These are phyloP conservation scores for Colletotrichum navitas DNA, from an alignment of 2,329 filamentous ascomycete species.

Conservation along the genomic window DNA sequence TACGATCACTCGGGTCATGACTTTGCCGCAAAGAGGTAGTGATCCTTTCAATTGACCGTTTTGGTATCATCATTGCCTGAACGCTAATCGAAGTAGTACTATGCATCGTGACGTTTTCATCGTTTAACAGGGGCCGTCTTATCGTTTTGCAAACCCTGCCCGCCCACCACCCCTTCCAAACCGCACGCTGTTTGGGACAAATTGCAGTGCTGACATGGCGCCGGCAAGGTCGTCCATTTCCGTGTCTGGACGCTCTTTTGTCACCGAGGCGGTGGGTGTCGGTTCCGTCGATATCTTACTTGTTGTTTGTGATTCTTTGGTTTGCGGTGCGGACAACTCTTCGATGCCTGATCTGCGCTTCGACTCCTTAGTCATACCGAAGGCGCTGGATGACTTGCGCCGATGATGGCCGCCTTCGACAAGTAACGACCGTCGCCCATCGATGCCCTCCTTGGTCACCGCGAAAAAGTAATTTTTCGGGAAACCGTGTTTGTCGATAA, in stretches of 20 bases:
- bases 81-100: conserved; percentile 43
- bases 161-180: conserved; percentile 71
- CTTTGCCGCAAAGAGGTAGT: conserved; percentile 52
- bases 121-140: conserved; percentile 62
- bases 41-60: conserved; percentile 51
- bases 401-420: conserved; percentile 66
- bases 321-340: conserved; percentile 41
- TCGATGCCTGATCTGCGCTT: conserved; percentile 51
- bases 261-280: neutral
- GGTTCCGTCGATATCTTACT: conserved; percentile 26
- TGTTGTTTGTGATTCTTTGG: conserved; percentile 9
- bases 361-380: conserved; percentile 50
- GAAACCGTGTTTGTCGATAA: conserved; percentile 95
- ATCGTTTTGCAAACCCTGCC: conserved; percentile 64
- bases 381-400: conserved; percentile 59
- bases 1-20: conserved; percentile 24
- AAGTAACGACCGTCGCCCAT: conserved; percentile 84
- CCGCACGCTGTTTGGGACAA: conserved; percentile 75
- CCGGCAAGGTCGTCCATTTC: conserved; percentile 73
- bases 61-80: conserved; percentile 48
- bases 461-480: conserved; percentile 90
- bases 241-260: conserved; percentile 54
- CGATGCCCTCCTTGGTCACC: conserved; percentile 90
- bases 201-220: conserved; percentile 79
- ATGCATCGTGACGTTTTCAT: conserved; percentile 48